Conservation (phyloP, 169 alveolate species). For the Plasmodium cynomolgi region DNA sequence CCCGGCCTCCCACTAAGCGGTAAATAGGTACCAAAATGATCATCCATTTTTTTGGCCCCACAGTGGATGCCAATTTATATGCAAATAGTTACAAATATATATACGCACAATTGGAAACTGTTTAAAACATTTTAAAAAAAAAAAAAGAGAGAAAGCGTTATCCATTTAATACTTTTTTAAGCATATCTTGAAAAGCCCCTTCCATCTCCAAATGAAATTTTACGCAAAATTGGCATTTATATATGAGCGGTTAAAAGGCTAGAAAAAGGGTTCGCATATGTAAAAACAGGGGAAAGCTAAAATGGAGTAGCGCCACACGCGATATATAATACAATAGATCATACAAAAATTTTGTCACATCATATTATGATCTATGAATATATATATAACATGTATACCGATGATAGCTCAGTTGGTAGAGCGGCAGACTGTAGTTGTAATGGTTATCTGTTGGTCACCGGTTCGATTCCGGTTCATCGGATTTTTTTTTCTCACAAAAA, state of each 20-base stretch:
- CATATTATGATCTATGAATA: neutral
- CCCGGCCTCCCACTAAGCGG: neutral
- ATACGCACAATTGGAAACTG: neutral
- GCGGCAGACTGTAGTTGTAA: slow-evolving; percentile 96
- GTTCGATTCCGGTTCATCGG: slow-evolving; percentile 98
- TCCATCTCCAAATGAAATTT: neutral
- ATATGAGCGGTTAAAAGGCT: neutral
- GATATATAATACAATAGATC: neutral
- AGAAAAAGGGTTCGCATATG: neutral
- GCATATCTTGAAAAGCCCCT: neutral
- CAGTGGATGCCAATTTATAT: neutral
- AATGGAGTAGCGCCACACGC: neutral
- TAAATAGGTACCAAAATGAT: neutral
- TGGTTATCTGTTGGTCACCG: slow-evolving; percentile 96
- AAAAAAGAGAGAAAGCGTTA: neutral
- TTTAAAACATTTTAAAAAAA: neutral
- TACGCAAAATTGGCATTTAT: neutral
- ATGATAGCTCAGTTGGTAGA: slow-evolving; percentile 97
- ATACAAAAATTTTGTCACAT: neutral
- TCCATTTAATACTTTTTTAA: neutral
- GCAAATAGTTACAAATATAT: neutral
- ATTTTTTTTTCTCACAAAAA: slow-evolving; percentile 69
- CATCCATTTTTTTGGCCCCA: neutral
- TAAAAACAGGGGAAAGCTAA: neutral
- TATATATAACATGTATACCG: slow-evolving; percentile 78